phyloP scores from a whole-genome alignment of 202 grass and related monocot genomes.

The Zizania palustris region DNA sequence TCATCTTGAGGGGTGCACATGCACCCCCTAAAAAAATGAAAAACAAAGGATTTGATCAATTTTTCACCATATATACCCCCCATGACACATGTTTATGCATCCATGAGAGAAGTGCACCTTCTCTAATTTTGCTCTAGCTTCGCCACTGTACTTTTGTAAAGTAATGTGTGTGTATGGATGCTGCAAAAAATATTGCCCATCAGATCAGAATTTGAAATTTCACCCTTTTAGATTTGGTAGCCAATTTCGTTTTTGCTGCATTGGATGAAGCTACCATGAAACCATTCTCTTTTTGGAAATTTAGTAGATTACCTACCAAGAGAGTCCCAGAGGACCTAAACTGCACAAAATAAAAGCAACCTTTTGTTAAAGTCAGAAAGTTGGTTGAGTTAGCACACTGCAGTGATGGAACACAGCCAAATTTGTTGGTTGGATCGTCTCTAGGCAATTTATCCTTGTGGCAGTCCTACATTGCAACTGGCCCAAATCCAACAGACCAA shows the following conservation, averaged over 20 bases:
- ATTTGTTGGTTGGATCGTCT: slow-evolving; percentile 1
- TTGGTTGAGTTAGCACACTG: slow-evolving; percentile 1
- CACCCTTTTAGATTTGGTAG: background rate
- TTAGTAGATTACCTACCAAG: slow-evolving; percentile 33
- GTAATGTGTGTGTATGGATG: background rate
- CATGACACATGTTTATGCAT: no score
- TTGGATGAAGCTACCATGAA: background rate
- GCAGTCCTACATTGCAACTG: background rate
- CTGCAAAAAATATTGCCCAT: background rate
- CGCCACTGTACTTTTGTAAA: background rate
- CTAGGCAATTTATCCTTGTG: slow-evolving; percentile 8
- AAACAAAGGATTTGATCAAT: no score
- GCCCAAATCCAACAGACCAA: background rate
- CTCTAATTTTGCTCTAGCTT: no score
- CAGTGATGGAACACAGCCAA: background rate
- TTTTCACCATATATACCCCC: no score
- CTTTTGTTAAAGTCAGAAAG: background rate
- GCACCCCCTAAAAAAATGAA: no score
- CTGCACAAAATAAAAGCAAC: slow-evolving; percentile 19
- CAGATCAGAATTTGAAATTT: background rate
- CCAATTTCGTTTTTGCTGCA: background rate
- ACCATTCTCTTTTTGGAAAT: slow-evolving; percentile 23
- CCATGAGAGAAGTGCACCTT: no score
- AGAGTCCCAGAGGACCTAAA: slow-evolving; percentile 4
- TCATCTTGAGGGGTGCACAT: no score